Percentiles rank a stretch among this genome's conserved stretches.
Evolutionary conservation across 345 rosid species (phyloP).

Genomic region (Lumnitzera littorea): DNA sequence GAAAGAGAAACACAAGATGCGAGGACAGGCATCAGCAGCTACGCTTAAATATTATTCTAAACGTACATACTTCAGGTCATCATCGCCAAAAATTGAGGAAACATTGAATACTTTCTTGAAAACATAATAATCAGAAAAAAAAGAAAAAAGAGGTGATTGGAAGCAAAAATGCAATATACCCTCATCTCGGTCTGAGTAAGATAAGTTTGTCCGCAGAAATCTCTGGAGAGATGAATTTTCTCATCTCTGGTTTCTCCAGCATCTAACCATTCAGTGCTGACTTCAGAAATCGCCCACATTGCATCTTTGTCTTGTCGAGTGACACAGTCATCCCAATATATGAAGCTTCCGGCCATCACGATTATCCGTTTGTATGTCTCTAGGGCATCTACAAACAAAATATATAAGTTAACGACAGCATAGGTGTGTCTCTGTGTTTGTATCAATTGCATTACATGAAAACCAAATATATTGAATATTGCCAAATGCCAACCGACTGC

Average conservation of each 20-base stretch:
- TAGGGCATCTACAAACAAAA: constrained; percentile 7
- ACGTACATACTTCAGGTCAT: too few relatives aligned
- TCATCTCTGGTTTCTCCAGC: constrained; percentile 80
- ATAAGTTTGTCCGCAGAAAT: constrained; percentile 89
- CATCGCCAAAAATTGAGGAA: too few relatives aligned
- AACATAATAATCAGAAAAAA: too few relatives aligned
- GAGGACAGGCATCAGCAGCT: not conserved
- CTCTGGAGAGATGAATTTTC: constrained; percentile 82
- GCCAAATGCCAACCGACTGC: too few relatives aligned
- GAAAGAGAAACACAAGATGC: constrained; percentile 14
- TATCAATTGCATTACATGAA: too few relatives aligned
- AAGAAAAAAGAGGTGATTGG: too few relatives aligned
- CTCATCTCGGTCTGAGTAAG: constrained; percentile 88
- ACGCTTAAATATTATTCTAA: too few relatives aligned
- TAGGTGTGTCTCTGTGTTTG: too few relatives aligned
- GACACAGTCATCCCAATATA: constrained; percentile 83
- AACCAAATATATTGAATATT: too few relatives aligned
- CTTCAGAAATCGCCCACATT: constrained; percentile 79
- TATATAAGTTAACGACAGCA: too few relatives aligned
- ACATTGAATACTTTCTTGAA: too few relatives aligned
- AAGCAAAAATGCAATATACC: constrained; percentile 23
- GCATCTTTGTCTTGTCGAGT: constrained; percentile 59
- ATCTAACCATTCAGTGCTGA: constrained; percentile 70
- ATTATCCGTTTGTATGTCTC: constrained; percentile 10
- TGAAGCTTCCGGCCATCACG: constrained; percentile 64